A percentile compares a stretch with the other conserved stretches of the same genome.
These are phyloP conservation scores for Amylostereum chailletii DNA, from an alignment of 1,284 basidiomycete genomes.

Conservation along the genomic window DNA sequence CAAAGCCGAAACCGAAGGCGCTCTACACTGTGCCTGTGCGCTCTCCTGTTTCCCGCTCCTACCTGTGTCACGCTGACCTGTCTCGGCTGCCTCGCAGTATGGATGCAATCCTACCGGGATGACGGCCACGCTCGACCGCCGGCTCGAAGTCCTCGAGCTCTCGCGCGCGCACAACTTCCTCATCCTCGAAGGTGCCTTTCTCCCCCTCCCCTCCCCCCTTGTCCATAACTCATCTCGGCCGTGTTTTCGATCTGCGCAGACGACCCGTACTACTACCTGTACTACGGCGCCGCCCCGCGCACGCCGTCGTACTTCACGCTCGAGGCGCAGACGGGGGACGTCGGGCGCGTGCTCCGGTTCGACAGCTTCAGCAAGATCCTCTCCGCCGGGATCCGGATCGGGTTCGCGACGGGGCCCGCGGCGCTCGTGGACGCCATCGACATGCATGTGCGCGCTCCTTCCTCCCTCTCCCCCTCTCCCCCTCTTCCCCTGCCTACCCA, in stretches of 20 bases:
- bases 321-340: constrained; percentile 46
- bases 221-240: background rate
- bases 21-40: constrained; percentile 74
- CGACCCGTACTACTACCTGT: constrained; percentile 73
- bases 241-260: constrained; percentile 29
- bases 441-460: constrained; percentile 40
- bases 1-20: constrained; percentile 67
- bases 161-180: constrained; percentile 74
- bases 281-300: constrained; percentile 56
- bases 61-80: too few species aligned
- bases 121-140: constrained; percentile 65
- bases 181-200: constrained; percentile 67
- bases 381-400: constrained; percentile 75
- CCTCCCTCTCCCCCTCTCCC: constrained; percentile 5
- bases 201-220: background rate
- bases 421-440: constrained; percentile 71
- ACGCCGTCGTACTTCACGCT: constrained; percentile 75
- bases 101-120: constrained; percentile 79
- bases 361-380: constrained; percentile 88
- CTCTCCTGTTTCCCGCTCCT: background rate
- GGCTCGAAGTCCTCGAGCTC: constrained; percentile 69
- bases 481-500: too few species aligned
- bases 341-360: constrained; percentile 78
- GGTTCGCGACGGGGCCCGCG: constrained; percentile 77
- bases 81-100: constrained; percentile 33